Evolutionary conservation across 2,329 filamentous ascomycete species (phyloP).

Genomic region (Ophiognomonia clavigignenti-juglandacearum): DNA sequence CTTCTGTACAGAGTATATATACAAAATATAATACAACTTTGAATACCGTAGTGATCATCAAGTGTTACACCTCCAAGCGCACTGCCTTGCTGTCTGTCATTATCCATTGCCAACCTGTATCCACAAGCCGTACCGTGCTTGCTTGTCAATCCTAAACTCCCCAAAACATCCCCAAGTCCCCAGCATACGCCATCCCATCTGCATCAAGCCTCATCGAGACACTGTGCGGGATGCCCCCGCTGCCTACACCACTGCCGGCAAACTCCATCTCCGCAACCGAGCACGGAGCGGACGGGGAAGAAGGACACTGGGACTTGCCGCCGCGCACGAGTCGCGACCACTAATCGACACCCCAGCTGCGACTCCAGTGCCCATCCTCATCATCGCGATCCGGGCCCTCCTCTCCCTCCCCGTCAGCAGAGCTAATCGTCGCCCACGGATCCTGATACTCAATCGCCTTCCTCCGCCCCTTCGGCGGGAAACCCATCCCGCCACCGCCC

Average conservation of each 20-base stretch:
- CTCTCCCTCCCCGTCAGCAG: too few relatives aligned
- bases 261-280: too few relatives aligned
- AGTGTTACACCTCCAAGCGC: too few relatives aligned
- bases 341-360: conserved; percentile 31
- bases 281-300: too few relatives aligned
- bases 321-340: neutral
- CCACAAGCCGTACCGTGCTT: too few relatives aligned
- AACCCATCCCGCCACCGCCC: too few relatives aligned
- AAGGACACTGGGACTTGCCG: neutral
- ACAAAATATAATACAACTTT: too few relatives aligned
- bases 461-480: conserved; percentile 12
- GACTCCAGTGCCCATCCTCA: conserved; percentile 21
- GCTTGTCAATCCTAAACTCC: neutral
- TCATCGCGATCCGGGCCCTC: conserved; percentile 13
- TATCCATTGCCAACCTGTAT: too few relatives aligned
- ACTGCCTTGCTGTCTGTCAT: too few relatives aligned
- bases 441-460: conserved; percentile 15
- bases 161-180: neutral
- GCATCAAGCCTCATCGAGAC: conserved; percentile 1
- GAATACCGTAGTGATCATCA: too few relatives aligned
- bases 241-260: too few relatives aligned
- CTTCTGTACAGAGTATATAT: too few relatives aligned
- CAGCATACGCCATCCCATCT: conserved; percentile 1
- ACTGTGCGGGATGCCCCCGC: neutral
- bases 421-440: conserved; percentile 16